Evolutionary conservation across 805 yeast genomes (phyloP), one percentile per base, ranked within the genome.

Genomic region (Wickerhamiella brachini): DNA sequence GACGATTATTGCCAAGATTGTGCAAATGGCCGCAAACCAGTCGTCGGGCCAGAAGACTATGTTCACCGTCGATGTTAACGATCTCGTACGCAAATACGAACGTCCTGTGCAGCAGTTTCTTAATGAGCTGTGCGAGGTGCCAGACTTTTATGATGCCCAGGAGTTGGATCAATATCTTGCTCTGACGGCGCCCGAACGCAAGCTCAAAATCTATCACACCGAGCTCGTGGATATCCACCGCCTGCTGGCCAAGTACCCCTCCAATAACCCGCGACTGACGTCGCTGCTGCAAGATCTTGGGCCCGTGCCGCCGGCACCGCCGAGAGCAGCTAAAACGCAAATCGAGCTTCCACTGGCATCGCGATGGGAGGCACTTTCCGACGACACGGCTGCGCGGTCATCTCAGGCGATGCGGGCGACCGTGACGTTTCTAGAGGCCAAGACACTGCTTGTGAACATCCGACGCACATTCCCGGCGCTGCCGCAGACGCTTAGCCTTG

Each of bases 1-100:
- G 48, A 79, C 89, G 54, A 80, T 85, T 51, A 65, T 89, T 34
- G 95, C 95, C 2, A 85, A 87, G 59, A 81, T 84, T 18, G 68
- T 90, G 20, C 97, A 90, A 66, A 78, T 83, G 57, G 77, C 89
- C 69, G 34, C 34, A 12, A 29, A 29, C 34, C 34, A 29, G 34
- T 74, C 94, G 0, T 71, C 85, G 3, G 71, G 73, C 5, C 66
- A 81, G 21, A 68, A 82, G 47, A 88, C 79, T 62, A 63, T 63
- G 1, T 65, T 61, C 51, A 65, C 65, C 61, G 60, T 56, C 1
- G 50, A 54, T 17, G 49, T 65, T 20, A 48, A 61, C 1, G 51
- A 55, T 15, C 64, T 65, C 48, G 55, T 66, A 15, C 63, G 60
- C 22, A 54, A 52, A 17, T 63, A 66, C 57, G 61, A 58, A 47